Evolutionary conservation across 441 rosid species (phyloP).

Genomic region (Bocquillonia castaneifolia): DNA sequence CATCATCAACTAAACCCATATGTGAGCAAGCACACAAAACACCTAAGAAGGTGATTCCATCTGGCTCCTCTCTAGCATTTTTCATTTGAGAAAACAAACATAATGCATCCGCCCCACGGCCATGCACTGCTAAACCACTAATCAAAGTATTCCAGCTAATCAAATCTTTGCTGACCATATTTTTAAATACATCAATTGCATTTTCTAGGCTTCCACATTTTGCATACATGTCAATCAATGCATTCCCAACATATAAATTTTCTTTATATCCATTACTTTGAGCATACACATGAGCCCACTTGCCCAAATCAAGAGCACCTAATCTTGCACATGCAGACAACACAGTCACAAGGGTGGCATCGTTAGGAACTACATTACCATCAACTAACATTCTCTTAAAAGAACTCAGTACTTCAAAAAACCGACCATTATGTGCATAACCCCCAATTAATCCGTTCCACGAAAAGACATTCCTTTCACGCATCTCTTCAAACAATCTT

Average conservation of each 20-base stretch:
- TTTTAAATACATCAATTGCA: conserved; percentile 42
- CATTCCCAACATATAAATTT: conserved; percentile 50
- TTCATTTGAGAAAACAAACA: conserved; percentile 47
- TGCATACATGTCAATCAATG: conserved; percentile 61
- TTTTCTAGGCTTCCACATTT: conserved; percentile 51
- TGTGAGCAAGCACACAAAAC: conserved; percentile 55
- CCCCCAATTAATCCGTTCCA: conserved; percentile 62
- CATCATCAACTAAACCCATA: conserved; percentile 56
- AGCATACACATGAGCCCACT: conserved; percentile 49
- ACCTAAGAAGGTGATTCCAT: conserved; percentile 54
- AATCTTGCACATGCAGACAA: conserved; percentile 59
- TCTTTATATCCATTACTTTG: conserved; percentile 43
- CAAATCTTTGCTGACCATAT: conserved; percentile 49
- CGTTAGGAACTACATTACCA: conserved; percentile 41
- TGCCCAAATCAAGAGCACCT: conserved; percentile 54
- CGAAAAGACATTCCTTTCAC: conserved; percentile 49
- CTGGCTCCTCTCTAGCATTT: conserved; percentile 36
- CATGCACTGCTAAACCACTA: conserved; percentile 53
- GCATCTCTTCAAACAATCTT: conserved; percentile 52
- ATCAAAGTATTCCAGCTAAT: conserved; percentile 61
- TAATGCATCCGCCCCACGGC: conserved; percentile 46
- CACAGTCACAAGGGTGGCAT: conserved; percentile 54
- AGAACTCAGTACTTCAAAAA: conserved; percentile 38
- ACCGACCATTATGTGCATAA: conserved; percentile 34
- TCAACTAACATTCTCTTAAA: conserved; percentile 50